Evolutionary conservation across 148 eudicot genomes (phyloP).

Genomic region (Agrostemma githago): DNA sequence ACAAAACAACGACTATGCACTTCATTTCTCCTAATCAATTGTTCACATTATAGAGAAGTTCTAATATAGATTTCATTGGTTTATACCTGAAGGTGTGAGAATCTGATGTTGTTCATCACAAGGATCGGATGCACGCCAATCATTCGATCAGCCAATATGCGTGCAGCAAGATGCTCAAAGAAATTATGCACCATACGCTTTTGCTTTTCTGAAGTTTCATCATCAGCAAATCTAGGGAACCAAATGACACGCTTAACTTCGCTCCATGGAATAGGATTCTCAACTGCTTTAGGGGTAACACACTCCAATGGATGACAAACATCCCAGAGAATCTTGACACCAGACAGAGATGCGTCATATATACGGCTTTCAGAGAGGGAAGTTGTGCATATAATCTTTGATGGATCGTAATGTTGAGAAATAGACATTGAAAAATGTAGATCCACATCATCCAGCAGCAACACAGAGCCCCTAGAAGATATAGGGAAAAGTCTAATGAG

Average conservation of each 20-base stretch:
- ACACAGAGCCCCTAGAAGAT: constrained; percentile 37
- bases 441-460: constrained; percentile 62
- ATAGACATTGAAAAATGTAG: constrained; percentile 52
- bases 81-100: constrained; percentile 79
- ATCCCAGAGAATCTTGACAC: constrained; percentile 45
- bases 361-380: constrained; percentile 30
- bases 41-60: not conserved
- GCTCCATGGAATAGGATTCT: constrained; percentile 56
- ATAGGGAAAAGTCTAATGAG: constrained; percentile 48
- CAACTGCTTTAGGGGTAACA: constrained; percentile 33
- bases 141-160: constrained; percentile 50
- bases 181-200: constrained; percentile 45
- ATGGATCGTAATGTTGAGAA: constrained; percentile 44
- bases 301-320: constrained; percentile 43
- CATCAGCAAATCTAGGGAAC: constrained; percentile 51
- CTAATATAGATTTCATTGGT: not conserved
- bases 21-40: not conserved
- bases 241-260: constrained; percentile 62
- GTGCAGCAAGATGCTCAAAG: constrained; percentile 54
- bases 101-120: constrained; percentile 73
- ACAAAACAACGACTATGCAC: too few relatives aligned
- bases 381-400: constrained; percentile 59
- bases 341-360: constrained; percentile 37
- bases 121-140: constrained; percentile 48
- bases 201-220: constrained; percentile 43